Conservation (phyloP, 495 filamentous ascomycete genomes). For the Talaromyces liani region DNA sequence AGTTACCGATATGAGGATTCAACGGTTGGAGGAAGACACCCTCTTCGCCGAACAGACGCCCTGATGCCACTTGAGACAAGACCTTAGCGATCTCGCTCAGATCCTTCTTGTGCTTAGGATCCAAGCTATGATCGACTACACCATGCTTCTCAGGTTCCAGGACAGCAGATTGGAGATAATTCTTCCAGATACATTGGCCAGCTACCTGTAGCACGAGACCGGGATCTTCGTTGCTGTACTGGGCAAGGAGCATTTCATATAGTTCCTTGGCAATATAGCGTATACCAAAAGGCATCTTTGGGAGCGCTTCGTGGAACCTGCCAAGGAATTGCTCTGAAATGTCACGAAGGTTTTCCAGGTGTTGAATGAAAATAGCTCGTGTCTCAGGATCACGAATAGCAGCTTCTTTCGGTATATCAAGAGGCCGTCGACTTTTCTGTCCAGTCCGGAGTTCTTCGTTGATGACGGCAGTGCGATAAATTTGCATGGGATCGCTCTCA, state of each 20-base stretch:
- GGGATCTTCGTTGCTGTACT: conserved; percentile 73
- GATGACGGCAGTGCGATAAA: conserved; percentile 89
- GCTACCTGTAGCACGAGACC: conserved; percentile 74
- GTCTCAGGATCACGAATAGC: conserved; percentile 93
- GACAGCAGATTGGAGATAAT: conserved; percentile 85
- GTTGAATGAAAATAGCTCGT: conserved; percentile 81
- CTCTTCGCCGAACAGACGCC: conserved; percentile 82
- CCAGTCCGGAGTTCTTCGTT: conserved; percentile 95
- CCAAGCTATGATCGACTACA: conserved; percentile 77
- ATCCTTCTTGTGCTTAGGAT: conserved; percentile 89
- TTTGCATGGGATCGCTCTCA: conserved; percentile 96
- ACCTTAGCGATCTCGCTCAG: conserved; percentile 87
- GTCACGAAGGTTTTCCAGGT: conserved; percentile 87
- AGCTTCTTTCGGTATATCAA: conserved; percentile 79
- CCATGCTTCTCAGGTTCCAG: conserved; percentile 82
- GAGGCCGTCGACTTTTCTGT: conserved; percentile 64
- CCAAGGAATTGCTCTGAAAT: conserved; percentile 84
- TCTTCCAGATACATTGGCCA: conserved; percentile 86
- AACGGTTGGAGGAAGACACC: conserved; percentile 94
- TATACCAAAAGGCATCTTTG: conserved; percentile 87
- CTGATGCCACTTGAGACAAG: conserved; percentile 75
- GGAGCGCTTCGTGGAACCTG: conserved; percentile 71
- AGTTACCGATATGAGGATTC: conserved; percentile 81
- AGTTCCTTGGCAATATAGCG: conserved; percentile 84
- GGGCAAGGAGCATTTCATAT: conserved; percentile 65